Conservation (phyloP, 176 grass and related monocot species). For the Pontederia crassipes region DNA sequence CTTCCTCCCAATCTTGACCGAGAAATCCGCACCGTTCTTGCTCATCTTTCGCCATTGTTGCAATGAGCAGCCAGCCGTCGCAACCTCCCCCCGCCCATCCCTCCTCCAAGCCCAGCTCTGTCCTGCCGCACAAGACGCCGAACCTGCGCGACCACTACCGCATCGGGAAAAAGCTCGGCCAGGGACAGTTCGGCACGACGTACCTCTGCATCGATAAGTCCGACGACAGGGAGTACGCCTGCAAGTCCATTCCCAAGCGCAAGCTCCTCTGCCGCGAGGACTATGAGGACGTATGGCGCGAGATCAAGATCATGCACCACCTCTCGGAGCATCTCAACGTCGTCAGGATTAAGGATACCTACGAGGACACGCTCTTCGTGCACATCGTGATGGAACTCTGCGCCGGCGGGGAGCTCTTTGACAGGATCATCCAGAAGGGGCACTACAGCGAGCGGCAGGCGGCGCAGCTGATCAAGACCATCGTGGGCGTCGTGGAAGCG, state of each 20-base stretch:
- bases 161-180: conserved; percentile 93
- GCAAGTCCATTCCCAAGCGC: conserved; percentile 95
- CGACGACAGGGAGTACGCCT: conserved; percentile 59
- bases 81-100: conserved; percentile 10
- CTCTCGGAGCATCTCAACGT: conserved; percentile 74
- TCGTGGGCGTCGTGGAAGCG: conserved; percentile 11
- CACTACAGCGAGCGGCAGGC: conserved; percentile 14
- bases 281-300: conserved; percentile 84
- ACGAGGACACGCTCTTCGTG: conserved; percentile 13
- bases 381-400: conserved; percentile 17
- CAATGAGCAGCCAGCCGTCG: no score
- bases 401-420: conserved; percentile 15
- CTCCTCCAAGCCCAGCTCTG: conserved; percentile 41
- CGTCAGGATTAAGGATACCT: conserved; percentile 53
- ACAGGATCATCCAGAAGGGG: conserved; percentile 21
- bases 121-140: conserved; percentile 71
- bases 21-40: no score
- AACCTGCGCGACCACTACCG: conserved; percentile 85
- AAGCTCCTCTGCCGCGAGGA: conserved; percentile 95
- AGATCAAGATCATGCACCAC: conserved; percentile 58
- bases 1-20: no score
- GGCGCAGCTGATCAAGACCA: conserved; percentile 16
- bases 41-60: no score
- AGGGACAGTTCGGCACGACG: conserved; percentile 94
- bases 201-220: conserved; percentile 78